A percentile compares a stretch with the other conserved stretches of the same genome.
phyloP scores from a whole-genome alignment of 768 basidiomycete genomes.

The Asterophora parasitica region DNA sequence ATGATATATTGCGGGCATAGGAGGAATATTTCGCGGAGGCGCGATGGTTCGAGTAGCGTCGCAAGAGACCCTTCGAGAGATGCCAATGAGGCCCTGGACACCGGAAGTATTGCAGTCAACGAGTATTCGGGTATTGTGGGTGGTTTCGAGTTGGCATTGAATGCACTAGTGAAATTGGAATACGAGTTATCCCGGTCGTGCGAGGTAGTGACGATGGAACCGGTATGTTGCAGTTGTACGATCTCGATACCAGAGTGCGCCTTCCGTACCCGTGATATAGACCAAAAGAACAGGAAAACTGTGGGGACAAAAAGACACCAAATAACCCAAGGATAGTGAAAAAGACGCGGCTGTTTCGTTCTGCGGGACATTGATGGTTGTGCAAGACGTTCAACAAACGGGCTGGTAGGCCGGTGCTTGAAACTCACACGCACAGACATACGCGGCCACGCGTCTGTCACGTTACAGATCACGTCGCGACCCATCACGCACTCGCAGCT shows the following conservation, averaged over 20 bases:
- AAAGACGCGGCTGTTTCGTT: neutral
- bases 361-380: no score
- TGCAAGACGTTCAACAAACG: no score
- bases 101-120: slow-evolving; percentile 46
- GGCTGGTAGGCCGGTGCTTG: no score
- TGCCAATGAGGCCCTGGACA: slow-evolving; percentile 31
- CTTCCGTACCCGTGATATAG: neutral
- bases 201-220: no score
- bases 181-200: no score
- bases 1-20: slow-evolving; percentile 37
- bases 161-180: neutral
- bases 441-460: no score
- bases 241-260: neutral
- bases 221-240: neutral
- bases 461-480: no score
- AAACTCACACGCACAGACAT: no score
- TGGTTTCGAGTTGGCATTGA: neutral
- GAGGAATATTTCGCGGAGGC: slow-evolving; percentile 43
- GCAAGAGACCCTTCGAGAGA: slow-evolving; percentile 30
- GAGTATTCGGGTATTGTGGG: slow-evolving; percentile 23
- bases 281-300: slow-evolving; percentile 2
- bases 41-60: slow-evolving; percentile 33
- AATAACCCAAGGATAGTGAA: slow-evolving; percentile 5
- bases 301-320: slow-evolving; percentile 7
- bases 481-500: no score